Evolutionary conservation across 163 green algal species (phyloP), one percentile per base, ranked within the genome.

Genomic region (Scenedesmus sp.): DNA sequence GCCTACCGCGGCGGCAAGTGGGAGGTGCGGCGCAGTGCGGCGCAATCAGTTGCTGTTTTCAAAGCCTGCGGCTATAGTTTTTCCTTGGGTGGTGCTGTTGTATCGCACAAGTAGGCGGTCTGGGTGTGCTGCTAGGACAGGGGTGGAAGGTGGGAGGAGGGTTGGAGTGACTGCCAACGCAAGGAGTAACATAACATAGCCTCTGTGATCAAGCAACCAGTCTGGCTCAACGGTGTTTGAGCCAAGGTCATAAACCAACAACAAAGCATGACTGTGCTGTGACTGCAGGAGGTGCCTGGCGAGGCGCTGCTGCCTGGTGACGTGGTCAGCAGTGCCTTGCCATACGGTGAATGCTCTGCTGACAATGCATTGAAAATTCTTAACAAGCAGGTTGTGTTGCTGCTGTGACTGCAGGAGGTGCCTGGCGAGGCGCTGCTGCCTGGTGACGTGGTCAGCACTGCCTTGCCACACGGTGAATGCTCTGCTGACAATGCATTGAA

Each of bases 271-370:
- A 34, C 16, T 26, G 16, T 34, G 20, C 18, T 52, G 70, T 52
- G 12, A 15, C 54, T 76, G 84, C 76, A 91, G 87, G 59, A 91
- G 90, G 90, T 99, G 52, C 94, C 96, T 2, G 98, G 97, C 0
- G 96, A 99, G n/a, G 94, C 95, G 23, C 93, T 99, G 84, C 93
- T 99, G 74, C 98, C 98, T 0, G 98, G 98, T 0, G 98, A 99
- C 92, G 84, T 99, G 83, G 96, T 99, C 9, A 99, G 97, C 76
- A 97, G 0, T 64, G 7, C 59, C 8, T 10, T 64, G 59, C 9
- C 59, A 64, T 64, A 15, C 8, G 59, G 7, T 10, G 59, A 64
- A 46, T 46, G 34, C 62, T 70, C 62, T 70, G 62, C 62, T 70
- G 62, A 8, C n/a, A n/a, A n/a, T n/a, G n/a, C n/a, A 18, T 81